phyloP scores from a whole-genome alignment of 75 land plant species.

The Cunninghamia lanceolata region DNA sequence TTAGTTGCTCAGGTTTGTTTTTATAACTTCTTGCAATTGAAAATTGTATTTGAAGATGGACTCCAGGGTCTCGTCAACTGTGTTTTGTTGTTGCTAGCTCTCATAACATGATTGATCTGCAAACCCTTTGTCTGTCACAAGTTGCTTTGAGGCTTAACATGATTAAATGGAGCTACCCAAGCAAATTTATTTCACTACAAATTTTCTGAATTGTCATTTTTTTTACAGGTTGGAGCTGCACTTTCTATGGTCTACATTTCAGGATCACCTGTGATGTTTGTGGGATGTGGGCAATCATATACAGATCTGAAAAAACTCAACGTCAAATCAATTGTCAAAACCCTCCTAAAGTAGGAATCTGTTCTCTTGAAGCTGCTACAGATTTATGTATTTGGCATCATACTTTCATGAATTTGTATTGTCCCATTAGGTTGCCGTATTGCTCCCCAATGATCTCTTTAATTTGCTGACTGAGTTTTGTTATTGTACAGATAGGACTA shows the following conservation, averaged over 20 bases:
- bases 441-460: conserved; percentile 11
- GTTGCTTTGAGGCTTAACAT: neutral
- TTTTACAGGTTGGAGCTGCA: conserved; percentile 95
- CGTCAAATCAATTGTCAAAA: conserved; percentile 90
- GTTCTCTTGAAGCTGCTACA: neutral
- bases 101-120: neutral
- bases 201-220: neutral
- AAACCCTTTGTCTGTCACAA: neutral
- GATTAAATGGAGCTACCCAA: neutral
- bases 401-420: neutral
- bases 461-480: neutral
- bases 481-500: neutral
- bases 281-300: conserved; percentile 98
- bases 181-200: neutral
- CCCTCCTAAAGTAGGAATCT: conserved; percentile 63
- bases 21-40: neutral
- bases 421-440: neutral
- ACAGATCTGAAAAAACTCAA: conserved; percentile 98
- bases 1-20: neutral
- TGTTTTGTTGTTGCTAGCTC: neutral
- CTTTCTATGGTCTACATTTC: conserved; percentile 98
- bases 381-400: neutral
- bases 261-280: conserved; percentile 96
- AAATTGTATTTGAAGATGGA: neutral
- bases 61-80: neutral